Percentiles rank a stretch among this genome's conserved stretches.
phyloP scores from a whole-genome alignment of 2,329 filamentous ascomycete species.

The Didymosphaeria variabile region DNA sequence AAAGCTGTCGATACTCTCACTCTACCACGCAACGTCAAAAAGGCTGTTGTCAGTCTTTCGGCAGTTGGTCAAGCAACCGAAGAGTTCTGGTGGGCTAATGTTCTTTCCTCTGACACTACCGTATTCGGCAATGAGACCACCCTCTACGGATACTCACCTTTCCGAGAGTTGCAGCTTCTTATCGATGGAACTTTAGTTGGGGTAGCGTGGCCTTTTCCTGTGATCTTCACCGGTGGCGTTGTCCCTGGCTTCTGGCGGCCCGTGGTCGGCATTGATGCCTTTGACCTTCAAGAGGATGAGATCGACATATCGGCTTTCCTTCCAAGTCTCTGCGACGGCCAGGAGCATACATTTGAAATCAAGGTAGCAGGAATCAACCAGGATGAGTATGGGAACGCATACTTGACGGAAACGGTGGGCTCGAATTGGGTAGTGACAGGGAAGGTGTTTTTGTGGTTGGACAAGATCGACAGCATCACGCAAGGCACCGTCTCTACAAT shows the following conservation, averaged over 20 bases:
- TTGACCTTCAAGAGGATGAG: conserved; percentile 80
- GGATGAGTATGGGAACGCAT: conserved; percentile 57
- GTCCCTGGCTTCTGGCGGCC: conserved; percentile 80
- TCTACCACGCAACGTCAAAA: conserved; percentile 73
- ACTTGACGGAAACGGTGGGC: conserved; percentile 65
- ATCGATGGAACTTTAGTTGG: conserved; percentile 79
- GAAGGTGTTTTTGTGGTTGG: conserved; percentile 82
- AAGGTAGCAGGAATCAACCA: conserved; percentile 72
- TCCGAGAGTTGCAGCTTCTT: conserved; percentile 78
- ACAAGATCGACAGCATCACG: conserved; percentile 60
- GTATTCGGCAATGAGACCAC: conserved; percentile 67
- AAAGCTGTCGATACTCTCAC: conserved; percentile 66
- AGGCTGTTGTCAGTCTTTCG: conserved; percentile 78
- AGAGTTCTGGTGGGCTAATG: conserved; percentile 88
- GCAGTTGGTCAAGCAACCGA: conserved; percentile 79
- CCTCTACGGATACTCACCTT: conserved; percentile 74
- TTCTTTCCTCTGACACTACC: conserved; percentile 67
- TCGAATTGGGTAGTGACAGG: conserved; percentile 79
- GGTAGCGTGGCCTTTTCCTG: conserved; percentile 81
- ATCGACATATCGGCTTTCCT: conserved; percentile 84
- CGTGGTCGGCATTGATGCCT: conserved; percentile 79
- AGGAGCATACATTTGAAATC: conserved; percentile 73
- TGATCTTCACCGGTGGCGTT: conserved; percentile 84
- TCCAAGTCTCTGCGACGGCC: conserved; percentile 71
- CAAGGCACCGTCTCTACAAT: conserved; percentile 56